Conservation (phyloP, 202 grass and related monocot species). For the Brachypodium distachyon region DNA sequence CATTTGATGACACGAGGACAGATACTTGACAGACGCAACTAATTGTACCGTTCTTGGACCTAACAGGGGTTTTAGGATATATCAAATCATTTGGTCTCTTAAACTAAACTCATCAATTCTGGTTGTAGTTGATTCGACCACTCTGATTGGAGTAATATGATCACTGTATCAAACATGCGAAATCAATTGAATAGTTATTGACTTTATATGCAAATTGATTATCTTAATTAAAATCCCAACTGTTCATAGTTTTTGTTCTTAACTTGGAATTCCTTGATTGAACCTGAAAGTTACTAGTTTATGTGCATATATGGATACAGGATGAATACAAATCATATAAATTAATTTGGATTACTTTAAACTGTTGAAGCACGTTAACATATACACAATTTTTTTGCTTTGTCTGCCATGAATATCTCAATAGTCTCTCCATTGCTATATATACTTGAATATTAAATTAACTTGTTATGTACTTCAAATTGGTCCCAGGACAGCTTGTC, state of each 20-base stretch:
- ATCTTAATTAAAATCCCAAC: not conserved
- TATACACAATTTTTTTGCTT: not conserved
- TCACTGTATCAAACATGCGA: not conserved
- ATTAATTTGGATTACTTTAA: not conserved
- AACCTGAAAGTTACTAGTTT: not conserved
- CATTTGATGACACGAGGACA: not conserved
- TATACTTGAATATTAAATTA: not conserved
- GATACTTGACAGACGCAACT: not conserved
- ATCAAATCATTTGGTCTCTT: not conserved
- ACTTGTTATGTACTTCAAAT: not conserved
- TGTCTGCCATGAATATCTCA: not conserved
- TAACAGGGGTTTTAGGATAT: not conserved
- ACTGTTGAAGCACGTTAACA: not conserved
- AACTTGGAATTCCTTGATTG: not conserved
- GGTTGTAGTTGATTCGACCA: not conserved
- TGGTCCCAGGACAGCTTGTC: slow-evolving; percentile 4
- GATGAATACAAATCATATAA: not conserved
- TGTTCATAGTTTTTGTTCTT: not conserved
- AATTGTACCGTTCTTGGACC: not conserved
- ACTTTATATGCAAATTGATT: not conserved
- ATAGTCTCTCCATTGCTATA: not conserved
- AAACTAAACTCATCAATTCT: not conserved
- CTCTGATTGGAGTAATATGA: not conserved
- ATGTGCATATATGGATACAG: not conserved
- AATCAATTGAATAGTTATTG: not conserved